Base-by-base conservation (phyloP, 1,284 basidiomycete genomes). In the Ganoderma sinense region DNA sequence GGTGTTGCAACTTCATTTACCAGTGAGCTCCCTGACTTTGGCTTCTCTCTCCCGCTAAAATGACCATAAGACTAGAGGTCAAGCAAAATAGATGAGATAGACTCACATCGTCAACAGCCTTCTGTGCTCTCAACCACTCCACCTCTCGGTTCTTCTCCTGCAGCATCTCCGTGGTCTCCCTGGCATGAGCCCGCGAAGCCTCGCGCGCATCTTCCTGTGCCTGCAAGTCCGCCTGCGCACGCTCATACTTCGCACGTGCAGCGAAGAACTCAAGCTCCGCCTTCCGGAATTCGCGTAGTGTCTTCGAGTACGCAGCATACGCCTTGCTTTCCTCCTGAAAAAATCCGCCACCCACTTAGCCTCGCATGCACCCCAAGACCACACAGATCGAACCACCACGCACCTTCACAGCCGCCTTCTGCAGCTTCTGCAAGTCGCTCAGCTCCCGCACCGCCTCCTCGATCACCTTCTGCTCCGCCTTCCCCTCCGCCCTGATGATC, bases 81-180 rank as follows among this genome's bases (percentile, higher is more conserved):
- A 6, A 1, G 62, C 73, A 48, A 0, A 29, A 23, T 39, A 20
- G 63, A 23, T 11, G 3, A 1, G 4, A 36, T 13, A 1, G 16
- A 78, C 79, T 77, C 69, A 80, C 79, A 61, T 88, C 87, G 71
- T 89, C 87, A 3, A 85, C 84, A n/a, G 82, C 82, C 73, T 85
- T 85, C 77, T 84, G 82, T 26, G 80, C 78, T 40, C 87, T 78
- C 68, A 89, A 71, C 59, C 80, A 80, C 68, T 89, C 87, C 0
- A 90, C 83, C 77, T 89, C 88, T 59, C 83, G 80, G 39, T 82
- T 82, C 81, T 89, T 89, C 68, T 86, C 84, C 73, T 86, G 84
- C 69, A 89, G 78, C 74, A 80, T 82, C 70, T 87, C 84, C 0
- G 85, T 89, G 2, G 83, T 82, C 64, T 85, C 82, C 53, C 78